Base-by-base conservation (phyloP, 495 filamentous ascomycete species). In the Neurospora tetrasperma region DNA sequence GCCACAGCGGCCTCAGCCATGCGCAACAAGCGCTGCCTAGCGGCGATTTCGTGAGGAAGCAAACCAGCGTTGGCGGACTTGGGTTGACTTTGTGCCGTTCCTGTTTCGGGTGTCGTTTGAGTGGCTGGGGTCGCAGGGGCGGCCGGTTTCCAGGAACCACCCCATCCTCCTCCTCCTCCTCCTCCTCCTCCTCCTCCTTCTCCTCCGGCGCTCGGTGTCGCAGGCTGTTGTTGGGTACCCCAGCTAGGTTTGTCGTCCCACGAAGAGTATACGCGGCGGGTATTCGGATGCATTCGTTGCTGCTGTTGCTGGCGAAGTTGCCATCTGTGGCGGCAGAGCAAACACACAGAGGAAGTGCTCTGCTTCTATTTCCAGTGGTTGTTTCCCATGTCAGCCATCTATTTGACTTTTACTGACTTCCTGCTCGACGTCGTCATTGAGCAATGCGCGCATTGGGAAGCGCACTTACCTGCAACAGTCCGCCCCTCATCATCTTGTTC, bases 391-490 rank as follows among this genome's bases (percentile, higher is more conserved):
- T 71, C 39, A 74, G 71, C 35, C 20, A 20, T 10, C 23, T 1
- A 72, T 42, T 59, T 41, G 27, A 69, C 20, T 16, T 20, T 11
- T 18, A 20, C 12, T 27, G 35, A 6, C 35, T 38, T 38, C 4
- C 4, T 20, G 31, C 31, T 62, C 4, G 23, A 39, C 23, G 70
- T 39, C 42, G 31, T 43, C 8, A 7, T 14, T 43, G 31, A 71
- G 20, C 16, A 31, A 71, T 66, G 31, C 40, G 16, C 42, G 40
- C 35, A 71, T 18, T 5, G 48, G 23, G 23, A 59, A 41, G 14
- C 23, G 27, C n/a, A 72, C 74, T 62, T 71, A 80, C 79, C 75
- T 81, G 77, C 77, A 78, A 80, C 76, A 80, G n/a, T 75, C 78
- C 76, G 42, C 78, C 76, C 73, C 79, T 75, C 71, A 81, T 80